phyloP scores from a whole-genome alignment of 2,329 filamentous ascomycete genomes.

The Colletotrichum tropicicola region DNA sequence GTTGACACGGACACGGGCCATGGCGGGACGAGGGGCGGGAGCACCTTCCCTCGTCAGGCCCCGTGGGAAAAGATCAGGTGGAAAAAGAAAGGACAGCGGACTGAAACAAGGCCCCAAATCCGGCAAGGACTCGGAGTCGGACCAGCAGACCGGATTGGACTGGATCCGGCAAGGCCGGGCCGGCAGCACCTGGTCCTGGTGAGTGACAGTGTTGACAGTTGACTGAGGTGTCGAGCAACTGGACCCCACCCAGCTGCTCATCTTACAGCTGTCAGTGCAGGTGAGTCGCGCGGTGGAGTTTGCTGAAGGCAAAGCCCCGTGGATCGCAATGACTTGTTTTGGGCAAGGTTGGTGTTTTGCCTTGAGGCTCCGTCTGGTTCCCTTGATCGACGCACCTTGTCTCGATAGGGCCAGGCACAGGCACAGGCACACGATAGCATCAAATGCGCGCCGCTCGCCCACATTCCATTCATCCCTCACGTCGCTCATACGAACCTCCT shows the following conservation, averaged over 20 bases:
- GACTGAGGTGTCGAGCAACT: background rate
- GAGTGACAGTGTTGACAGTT: background rate
- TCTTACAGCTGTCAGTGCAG: conserved; percentile 17
- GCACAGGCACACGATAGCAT: conserved; percentile 1
- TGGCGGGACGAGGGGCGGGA: conserved; percentile 1
- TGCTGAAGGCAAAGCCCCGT: background rate
- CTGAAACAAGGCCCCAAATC: conserved; percentile 20
- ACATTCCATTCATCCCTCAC: conserved; percentile 25
- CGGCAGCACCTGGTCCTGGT: background rate
- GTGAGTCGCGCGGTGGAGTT: conserved; percentile 16
- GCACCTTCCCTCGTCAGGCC: background rate
- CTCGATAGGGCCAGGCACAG: background rate
- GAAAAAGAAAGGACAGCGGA: conserved; percentile 3
- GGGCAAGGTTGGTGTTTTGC: conserved; percentile 3
- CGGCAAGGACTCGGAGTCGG: conserved; percentile 11
- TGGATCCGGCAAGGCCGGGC: conserved; percentile 13
- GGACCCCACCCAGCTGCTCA: conserved; percentile 3
- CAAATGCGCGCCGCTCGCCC: background rate
- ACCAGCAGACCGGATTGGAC: conserved; percentile 17
- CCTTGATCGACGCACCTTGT: conserved; percentile 15
- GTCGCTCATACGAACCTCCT: conserved; percentile 2
- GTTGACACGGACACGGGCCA: conserved; percentile 4
- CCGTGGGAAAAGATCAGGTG: background rate
- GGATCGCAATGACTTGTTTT: conserved; percentile 18
- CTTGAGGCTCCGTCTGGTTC: conserved; percentile 20